Conservation (phyloP, 352 stramenopile species). For the Bremia lactucae region DNA sequence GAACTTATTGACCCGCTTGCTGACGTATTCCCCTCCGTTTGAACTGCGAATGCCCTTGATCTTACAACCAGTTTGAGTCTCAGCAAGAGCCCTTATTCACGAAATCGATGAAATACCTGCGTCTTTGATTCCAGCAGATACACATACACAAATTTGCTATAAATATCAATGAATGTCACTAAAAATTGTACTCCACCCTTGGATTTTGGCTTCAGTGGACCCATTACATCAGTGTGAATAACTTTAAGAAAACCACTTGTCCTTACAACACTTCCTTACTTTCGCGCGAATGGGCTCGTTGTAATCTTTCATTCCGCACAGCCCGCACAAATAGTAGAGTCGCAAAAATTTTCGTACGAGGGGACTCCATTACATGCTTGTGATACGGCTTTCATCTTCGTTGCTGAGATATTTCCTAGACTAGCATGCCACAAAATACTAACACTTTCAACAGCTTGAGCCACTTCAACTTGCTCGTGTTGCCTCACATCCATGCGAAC, state of each 20-base stretch:
- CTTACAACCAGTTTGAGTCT: not conserved
- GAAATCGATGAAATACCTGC: not conserved
- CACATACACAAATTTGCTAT: not conserved
- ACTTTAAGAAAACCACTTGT: not conserved
- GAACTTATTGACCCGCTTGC: not conserved
- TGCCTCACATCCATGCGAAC: no score
- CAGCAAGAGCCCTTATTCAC: not conserved
- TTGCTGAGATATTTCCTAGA: not conserved
- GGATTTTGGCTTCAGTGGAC: not conserved
- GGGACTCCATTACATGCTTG: not conserved
- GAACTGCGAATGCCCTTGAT: not conserved
- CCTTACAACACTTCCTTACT: not conserved
- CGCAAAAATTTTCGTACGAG: not conserved
- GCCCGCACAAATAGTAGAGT: not conserved
- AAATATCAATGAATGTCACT: not conserved
- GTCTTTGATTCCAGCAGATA: not conserved
- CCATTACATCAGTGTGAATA: constrained; percentile 1
- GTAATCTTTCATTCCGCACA: not conserved
- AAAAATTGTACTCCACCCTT: not conserved
- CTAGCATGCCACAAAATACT: not conserved
- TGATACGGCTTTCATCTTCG: not conserved
- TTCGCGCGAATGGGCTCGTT: not conserved
- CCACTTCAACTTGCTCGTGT: not conserved
- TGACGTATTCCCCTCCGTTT: not conserved
- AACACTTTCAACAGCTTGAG: not conserved